Evolutionary conservation across 129 eudicot species (phyloP).

Genomic region (Logfia minima): DNA sequence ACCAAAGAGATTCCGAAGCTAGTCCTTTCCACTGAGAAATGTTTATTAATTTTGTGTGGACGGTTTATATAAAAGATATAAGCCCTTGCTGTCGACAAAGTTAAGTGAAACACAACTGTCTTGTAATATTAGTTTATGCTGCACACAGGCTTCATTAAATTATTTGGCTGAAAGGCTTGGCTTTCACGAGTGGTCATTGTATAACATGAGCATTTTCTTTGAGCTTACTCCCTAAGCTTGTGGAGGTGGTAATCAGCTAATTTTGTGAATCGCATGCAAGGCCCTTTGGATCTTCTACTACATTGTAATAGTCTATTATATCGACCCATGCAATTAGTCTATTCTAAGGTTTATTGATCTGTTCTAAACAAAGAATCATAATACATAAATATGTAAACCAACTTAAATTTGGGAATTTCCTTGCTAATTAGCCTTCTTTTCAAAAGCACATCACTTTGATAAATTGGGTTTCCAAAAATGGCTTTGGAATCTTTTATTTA

Average conservation of each 20-base stretch:
- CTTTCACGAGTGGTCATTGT: not conserved
- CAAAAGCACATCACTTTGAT: not conserved
- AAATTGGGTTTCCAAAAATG: too few relatives aligned
- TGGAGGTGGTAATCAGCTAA: not conserved
- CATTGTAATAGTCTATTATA: not conserved
- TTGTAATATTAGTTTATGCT: conserved; percentile 13
- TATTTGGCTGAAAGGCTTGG: not conserved
- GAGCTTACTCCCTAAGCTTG: not conserved
- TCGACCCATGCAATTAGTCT: not conserved
- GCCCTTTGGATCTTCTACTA: not conserved
- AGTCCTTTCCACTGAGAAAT: conserved; percentile 62
- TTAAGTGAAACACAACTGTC: conserved; percentile 35
- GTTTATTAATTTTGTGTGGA: conserved; percentile 39
- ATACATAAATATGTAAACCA: too few relatives aligned
- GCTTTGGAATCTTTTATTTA: not conserved
- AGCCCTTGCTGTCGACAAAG: conserved; percentile 45
- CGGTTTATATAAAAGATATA: conserved; percentile 41
- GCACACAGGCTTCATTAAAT: conserved; percentile 16
- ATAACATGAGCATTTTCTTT: not conserved
- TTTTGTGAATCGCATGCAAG: not conserved
- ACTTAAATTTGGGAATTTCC: too few relatives aligned
- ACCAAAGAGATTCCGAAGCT: conserved; percentile 46
- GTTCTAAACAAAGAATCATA: not conserved
- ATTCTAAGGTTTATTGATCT: not conserved
- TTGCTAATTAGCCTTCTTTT: not conserved